Evolutionary conservation across 768 basidiomycete species (phyloP), one percentile per base, ranked within the genome.

Genomic region (Kondoa malvinella): DNA sequence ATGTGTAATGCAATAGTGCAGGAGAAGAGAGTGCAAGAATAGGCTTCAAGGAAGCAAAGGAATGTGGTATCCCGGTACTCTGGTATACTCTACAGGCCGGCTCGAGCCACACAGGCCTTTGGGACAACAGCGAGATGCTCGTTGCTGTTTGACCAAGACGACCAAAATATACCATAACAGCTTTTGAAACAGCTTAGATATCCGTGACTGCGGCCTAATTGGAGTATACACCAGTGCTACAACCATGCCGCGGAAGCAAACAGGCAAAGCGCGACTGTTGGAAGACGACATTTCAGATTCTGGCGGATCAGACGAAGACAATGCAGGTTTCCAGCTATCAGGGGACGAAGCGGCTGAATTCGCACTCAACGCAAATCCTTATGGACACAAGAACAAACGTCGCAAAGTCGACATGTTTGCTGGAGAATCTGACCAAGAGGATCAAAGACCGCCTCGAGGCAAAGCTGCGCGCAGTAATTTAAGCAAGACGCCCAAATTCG

Each of bases 401-500:
- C 84, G 80, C 29, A 86, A 85, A 74, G 87, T 90, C 66, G 85
- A 86, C 69, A 84, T 84, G 1, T 77, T 84, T n/a, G 88, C 88
- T 73, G 88, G 88, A 2, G 78, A 87, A 0, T 89, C 87, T 77
- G 86, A 79, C 1, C 83, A 84, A 66, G 86, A 84, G 71, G 86
- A 87, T 27, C 83, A 85, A 26, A 76, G 78, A 40, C 76, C 72
- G 25, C 27, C 27, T 4, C 4, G 32, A 26, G 25, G 2, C 17
- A 40, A 57, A 57, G 33, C 26, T 25, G 66, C 58, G 26, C 34
- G 68, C 25, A 71, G 68, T 25, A 71, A 69, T 33, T 72, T 73
- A 26, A 72, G 70, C 63, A 71, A 66, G 12, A 56, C 65, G 0
- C 81, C 83, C 68, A 76, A 78, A 70, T 75, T 71, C 58, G 68